phyloP scores from a whole-genome alignment of 1,139 yeast genomes.

The Geotrichum macrosporum region DNA sequence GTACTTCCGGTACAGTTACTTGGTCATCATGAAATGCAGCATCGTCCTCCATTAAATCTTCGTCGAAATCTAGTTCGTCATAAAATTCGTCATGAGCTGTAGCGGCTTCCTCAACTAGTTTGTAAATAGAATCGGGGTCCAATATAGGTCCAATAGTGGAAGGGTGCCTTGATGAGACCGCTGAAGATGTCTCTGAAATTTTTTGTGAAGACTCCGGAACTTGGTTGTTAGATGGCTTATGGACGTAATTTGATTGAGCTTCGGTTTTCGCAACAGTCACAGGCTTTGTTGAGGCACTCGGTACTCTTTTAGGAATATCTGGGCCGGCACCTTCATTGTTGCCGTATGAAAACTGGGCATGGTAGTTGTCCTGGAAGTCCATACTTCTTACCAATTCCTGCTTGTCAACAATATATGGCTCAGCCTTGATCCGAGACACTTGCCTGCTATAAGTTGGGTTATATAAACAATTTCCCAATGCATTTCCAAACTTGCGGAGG shows the following conservation, averaged over 20 bases:
- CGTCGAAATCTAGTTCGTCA: slow-evolving; percentile 12
- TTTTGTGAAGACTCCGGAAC: too few species aligned
- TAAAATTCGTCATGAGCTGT: slow-evolving; percentile 13
- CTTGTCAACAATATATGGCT: slow-evolving; percentile 12
- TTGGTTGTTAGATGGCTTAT: slow-evolving; percentile 8
- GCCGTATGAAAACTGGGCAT: slow-evolving; percentile 39
- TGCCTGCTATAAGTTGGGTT: slow-evolving; percentile 54
- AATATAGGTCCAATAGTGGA: slow-evolving; percentile 11
- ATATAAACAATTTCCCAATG: slow-evolving; percentile 70
- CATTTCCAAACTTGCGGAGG: slow-evolving; percentile 70
- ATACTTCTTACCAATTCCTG: slow-evolving; percentile 12
- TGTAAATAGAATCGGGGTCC: slow-evolving; percentile 18
- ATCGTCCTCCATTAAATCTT: slow-evolving; percentile 9
- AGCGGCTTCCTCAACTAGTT: slow-evolving; percentile 8
- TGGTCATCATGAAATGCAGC: too few species aligned
- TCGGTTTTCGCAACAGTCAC: too few species aligned
- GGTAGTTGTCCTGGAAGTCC: slow-evolving; percentile 13
- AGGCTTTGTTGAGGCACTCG: too few species aligned
- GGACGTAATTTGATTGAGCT: slow-evolving; percentile 15
- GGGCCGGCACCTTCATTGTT: too few species aligned
- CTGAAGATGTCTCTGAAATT: too few species aligned
- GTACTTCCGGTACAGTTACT: too few species aligned
- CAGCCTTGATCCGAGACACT: slow-evolving; percentile 45
- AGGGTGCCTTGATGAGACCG: background rate
- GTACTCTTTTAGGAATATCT: too few species aligned